Conservation (phyloP, 1,284 basidiomycete species). For the Erythrobasidium hasegawianum region DNA sequence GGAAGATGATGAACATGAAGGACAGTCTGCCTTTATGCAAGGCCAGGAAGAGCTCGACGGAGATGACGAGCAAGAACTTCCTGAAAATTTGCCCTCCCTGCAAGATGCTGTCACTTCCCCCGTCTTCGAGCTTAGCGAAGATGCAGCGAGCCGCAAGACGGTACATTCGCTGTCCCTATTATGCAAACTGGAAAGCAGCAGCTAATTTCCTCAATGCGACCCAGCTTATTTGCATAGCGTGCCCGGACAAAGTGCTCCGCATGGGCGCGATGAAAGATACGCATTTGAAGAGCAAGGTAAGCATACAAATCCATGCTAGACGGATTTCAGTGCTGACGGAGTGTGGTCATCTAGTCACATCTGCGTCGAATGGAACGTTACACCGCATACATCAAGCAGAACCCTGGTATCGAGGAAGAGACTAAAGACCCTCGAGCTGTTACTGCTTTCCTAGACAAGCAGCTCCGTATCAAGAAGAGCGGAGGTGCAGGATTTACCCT, state of each 20-base stretch:
- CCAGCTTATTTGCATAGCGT: conserved; percentile 4
- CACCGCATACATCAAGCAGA: not conserved
- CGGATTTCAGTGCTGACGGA: too few species aligned
- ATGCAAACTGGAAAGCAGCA: not conserved
- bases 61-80: not conserved
- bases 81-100: conserved; percentile 1
- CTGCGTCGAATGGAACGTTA: not conserved
- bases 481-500: conserved; percentile 5
- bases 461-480: not conserved
- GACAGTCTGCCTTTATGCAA: too few species aligned
- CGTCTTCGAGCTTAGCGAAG: conserved; percentile 2
- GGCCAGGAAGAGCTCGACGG: not conserved
- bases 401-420: conserved; percentile 4
- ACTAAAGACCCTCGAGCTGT: not conserved
- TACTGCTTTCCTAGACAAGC: not conserved
- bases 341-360: not conserved
- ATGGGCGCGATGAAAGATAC: not conserved
- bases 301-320: too few species aligned
- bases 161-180: not conserved
- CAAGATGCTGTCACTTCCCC: not conserved
- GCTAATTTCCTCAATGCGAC: not conserved
- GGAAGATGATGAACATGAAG: not conserved
- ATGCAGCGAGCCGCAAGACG: not conserved
- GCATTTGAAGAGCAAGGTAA: not conserved
- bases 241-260: conserved; percentile 3